phyloP scores from a whole-genome alignment of 2,329 filamentous ascomycete genomes.

The Xylaria polymorpha region DNA sequence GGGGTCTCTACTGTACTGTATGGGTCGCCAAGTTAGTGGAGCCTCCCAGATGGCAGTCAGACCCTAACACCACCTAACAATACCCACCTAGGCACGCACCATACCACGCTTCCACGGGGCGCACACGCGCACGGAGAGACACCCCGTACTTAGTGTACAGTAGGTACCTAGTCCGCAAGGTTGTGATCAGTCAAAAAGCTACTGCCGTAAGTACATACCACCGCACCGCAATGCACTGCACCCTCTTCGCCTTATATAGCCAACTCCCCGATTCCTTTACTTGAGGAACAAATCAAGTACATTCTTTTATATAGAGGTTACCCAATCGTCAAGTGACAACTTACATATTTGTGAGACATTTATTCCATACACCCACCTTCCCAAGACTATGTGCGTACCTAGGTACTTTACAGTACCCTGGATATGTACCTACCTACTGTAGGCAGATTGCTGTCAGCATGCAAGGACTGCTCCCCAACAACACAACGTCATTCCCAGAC shows the following conservation, averaged over 20 bases:
- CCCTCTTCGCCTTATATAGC: too few relatives aligned
- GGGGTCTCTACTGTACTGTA: too few relatives aligned
- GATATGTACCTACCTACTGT: too few relatives aligned
- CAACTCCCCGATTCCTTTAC: background rate
- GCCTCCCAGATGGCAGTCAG: slow-evolving; percentile 22
- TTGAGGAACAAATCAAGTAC: background rate
- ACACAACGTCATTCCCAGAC: slow-evolving; percentile 20
- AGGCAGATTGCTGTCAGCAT: slow-evolving; percentile 4
- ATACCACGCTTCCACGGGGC: background rate
- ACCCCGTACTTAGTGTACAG: background rate
- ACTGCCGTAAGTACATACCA: background rate
- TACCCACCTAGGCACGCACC: background rate
- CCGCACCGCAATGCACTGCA: background rate
- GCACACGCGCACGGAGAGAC: background rate
- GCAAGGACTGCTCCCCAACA: slow-evolving; percentile 16
- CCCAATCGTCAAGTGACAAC: background rate
- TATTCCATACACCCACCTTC: background rate
- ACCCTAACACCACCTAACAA: slow-evolving; percentile 10
- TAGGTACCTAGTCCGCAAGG: too few relatives aligned
- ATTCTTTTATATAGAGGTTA: background rate
- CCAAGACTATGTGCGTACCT: too few relatives aligned
- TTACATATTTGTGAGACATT: background rate
- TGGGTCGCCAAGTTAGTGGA: slow-evolving; percentile 11
- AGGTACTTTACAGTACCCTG: too few relatives aligned
- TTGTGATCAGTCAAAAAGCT: background rate